Base-by-base conservation (phyloP, 805 yeast species). In the Spathaspora gorwiae region DNA sequence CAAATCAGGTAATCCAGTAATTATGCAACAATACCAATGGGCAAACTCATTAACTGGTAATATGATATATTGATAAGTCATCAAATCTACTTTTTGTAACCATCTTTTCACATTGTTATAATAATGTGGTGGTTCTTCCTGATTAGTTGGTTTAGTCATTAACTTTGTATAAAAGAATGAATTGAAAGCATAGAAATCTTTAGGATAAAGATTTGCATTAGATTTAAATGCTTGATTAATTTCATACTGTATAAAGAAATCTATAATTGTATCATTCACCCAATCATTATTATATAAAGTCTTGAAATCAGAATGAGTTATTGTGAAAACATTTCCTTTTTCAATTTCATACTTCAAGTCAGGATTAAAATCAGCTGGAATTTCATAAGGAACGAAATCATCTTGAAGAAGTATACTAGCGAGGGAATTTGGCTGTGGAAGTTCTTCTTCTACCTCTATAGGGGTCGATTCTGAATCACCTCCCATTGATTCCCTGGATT, bases 11-110 rank as follows among this genome's bases (percentile, higher is more conserved):
- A 79, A 66, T 48, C 84, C 76, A 47, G 80, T 72, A 4, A 92
- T 77, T 4, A 92, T 76, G 26, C 87, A 83, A 39, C 90, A 82
- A 58, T 82, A 87, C 99, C 99, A 94, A 65, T 94, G 99, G 35
- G 78, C 70, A 35, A 75, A 76, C 50, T 83, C 87, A 61, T 88
- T 87, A 7, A 94, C 82, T 0, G 99, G 99, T 9, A 92, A 72
- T 2, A 90, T 74, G 2, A 89, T 68, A 54, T 75, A 80, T 38
- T 79, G 75, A 55, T 75, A 83, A 14, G 68, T 70, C 62, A 81
- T 60, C 19, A 72, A 61, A 50, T 88, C 84, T 7, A 85, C 64
- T 51, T 84, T 84, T 37, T 76, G 70, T 9, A 94, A 78, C 98
- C 98, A 94, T 39, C 84, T 74, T 52, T 78, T 79, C 12, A 88